Conservation (phyloP, 257 asterid species). For the Vinca minor region DNA sequence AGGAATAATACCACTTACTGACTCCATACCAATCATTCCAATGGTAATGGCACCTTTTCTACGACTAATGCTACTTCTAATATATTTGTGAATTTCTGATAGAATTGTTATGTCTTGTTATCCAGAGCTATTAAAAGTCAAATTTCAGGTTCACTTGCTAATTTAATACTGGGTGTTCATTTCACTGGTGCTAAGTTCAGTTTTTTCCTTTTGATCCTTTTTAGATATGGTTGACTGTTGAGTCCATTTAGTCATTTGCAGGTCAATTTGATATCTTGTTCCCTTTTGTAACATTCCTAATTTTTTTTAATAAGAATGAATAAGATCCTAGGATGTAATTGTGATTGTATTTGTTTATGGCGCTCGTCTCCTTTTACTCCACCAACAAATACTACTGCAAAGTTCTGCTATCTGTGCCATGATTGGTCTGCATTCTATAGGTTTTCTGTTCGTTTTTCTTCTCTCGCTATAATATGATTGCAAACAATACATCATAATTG, state of each 20-base stretch:
- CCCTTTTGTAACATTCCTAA: not conserved
- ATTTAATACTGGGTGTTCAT: not conserved
- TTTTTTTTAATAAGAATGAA: not conserved
- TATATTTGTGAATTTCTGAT: not conserved
- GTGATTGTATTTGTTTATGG: not conserved
- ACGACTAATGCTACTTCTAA: not conserved
- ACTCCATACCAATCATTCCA: slow-evolving; percentile 85
- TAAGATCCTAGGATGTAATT: not conserved
- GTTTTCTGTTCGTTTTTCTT: too few species aligned
- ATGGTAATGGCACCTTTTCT: slow-evolving; percentile 39
- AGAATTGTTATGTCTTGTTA: not conserved
- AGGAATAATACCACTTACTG: slow-evolving; percentile 94
- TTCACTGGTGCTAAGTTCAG: not conserved
- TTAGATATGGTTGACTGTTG: not conserved
- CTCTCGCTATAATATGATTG: too few species aligned
- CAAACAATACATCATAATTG: too few species aligned
- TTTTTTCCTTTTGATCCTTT: not conserved
- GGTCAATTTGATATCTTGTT: not conserved
- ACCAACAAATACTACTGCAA: not conserved
- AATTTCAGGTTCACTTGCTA: not conserved
- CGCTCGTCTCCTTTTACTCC: not conserved
- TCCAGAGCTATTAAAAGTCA: not conserved
- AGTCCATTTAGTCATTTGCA: not conserved
- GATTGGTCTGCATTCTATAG: too few species aligned
- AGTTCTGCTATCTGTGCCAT: not conserved